phyloP scores from a whole-genome alignment of 441 rosid genomes.

The Euphorbia schlechtendalii region DNA sequence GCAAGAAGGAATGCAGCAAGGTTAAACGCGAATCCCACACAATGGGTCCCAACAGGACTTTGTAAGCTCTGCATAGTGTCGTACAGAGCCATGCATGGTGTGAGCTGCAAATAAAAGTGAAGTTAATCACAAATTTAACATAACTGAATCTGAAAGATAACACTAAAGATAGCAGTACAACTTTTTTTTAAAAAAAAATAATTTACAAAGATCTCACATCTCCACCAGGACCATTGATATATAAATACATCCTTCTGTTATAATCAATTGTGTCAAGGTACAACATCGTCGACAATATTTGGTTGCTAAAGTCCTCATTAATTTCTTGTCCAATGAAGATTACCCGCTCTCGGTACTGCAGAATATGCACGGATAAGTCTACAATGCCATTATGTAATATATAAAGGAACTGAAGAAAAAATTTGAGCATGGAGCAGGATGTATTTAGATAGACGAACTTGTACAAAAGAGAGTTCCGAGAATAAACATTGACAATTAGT shows the following conservation, averaged over 20 bases:
- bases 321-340: constrained; percentile 72
- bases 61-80: constrained; percentile 86
- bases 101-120: constrained; percentile 43
- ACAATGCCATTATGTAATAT: not conserved
- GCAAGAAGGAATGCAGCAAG: constrained; percentile 78
- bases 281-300: constrained; percentile 81
- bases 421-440: too few relatives aligned
- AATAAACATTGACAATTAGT: not conserved
- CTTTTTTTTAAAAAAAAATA: too few relatives aligned
- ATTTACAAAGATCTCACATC: constrained; percentile 50
- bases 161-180: too few relatives aligned
- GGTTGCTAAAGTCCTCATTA: constrained; percentile 83
- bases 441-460: too few relatives aligned
- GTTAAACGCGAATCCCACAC: constrained; percentile 72
- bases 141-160: constrained; percentile 7
- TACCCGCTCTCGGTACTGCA: constrained; percentile 87
- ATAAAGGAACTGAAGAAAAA: constrained; percentile 1
- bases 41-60: constrained; percentile 69
- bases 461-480: not conserved
- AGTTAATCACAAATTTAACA: constrained; percentile 16
- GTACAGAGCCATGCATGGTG: constrained; percentile 72
- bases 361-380: not conserved
- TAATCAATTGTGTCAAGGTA: constrained; percentile 81
- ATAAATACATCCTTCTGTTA: constrained; percentile 51
- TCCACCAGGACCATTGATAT: constrained; percentile 83